These are phyloP conservation scores for Beauveria sp. DNA, from an alignment of 2,329 filamentous ascomycete genomes.

Conservation along the genomic window DNA sequence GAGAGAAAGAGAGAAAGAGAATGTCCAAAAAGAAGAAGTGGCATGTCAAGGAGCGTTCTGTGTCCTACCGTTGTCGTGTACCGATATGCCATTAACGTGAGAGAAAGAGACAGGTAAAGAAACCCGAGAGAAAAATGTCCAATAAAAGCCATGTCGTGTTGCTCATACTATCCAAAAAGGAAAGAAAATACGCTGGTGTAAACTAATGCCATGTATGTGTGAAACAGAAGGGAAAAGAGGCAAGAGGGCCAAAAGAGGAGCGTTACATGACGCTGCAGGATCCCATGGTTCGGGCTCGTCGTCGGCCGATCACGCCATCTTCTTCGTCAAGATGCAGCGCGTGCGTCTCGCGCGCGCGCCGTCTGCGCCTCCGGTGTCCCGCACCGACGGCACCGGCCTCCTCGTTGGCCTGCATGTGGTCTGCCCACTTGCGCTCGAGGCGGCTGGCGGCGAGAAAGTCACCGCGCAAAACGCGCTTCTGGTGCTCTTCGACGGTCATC, in stretches of 20 bases:
- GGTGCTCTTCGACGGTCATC: conserved; percentile 89
- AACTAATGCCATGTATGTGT: not conserved
- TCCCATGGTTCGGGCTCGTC: conserved; percentile 57
- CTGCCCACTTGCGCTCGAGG: conserved; percentile 86
- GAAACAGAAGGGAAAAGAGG: not conserved
- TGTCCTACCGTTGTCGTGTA: conserved; percentile 8
- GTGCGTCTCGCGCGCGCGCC: conserved; percentile 75
- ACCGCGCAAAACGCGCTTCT: conserved; percentile 71
- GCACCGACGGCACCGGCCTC: conserved; percentile 66
- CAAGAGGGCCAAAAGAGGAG: not conserved
- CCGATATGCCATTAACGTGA: not conserved
- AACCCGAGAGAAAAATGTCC: not conserved
- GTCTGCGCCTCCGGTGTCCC: conserved; percentile 60
- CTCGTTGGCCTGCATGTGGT: conserved; percentile 88
- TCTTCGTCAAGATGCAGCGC: conserved; percentile 75
- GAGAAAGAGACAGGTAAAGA: not conserved
- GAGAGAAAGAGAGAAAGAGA: not conserved
- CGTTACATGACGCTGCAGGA: conserved; percentile 55
- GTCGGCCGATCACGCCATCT: conserved; percentile 53
- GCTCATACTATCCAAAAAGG: not conserved
- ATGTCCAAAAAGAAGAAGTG: not conserved
- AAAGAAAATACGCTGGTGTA: not conserved
- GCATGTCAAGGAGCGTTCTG: conserved; percentile 3
- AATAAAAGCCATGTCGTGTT: not conserved
- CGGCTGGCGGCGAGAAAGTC: conserved; percentile 66